These are phyloP conservation scores for Coemansia sp. DNA, from an alignment of 192 early-diverging fungal species.

Conservation along the genomic window DNA sequence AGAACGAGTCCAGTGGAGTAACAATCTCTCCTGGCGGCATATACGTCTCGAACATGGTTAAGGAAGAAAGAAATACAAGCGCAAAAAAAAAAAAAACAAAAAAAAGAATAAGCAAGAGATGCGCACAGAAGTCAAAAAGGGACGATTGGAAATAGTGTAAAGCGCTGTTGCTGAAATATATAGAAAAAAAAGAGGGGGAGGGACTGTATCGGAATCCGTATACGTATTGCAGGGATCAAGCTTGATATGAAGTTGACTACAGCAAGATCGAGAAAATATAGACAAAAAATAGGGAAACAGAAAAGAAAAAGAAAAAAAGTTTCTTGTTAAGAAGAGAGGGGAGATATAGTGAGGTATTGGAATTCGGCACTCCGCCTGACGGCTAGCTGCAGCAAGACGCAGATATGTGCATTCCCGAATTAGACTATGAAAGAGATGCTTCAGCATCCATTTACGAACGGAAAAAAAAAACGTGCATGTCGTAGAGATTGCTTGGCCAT, in stretches of 20 bases:
- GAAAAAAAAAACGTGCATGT: neutral
- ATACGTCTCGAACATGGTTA: conserved; percentile 39
- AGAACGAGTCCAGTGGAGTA: conserved; percentile 56
- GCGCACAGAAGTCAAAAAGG: neutral
- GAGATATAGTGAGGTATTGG: neutral
- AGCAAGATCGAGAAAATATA: neutral
- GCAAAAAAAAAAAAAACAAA: neutral
- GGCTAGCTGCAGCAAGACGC: neutral
- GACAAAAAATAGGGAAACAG: neutral
- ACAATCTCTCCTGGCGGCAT: conserved; percentile 37
- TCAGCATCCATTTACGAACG: neutral
- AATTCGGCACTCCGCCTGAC: neutral
- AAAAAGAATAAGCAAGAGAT: neutral
- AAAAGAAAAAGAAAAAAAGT: neutral
- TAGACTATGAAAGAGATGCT: neutral
- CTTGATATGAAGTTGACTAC: neutral
- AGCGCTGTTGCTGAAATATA: neutral
- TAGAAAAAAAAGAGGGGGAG: neutral
- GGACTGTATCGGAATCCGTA: neutral
- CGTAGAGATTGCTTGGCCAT: neutral
- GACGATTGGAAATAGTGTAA: neutral
- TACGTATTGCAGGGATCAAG: neutral
- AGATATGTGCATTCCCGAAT: neutral
- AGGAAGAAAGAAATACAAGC: neutral
- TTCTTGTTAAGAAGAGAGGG: neutral